These are phyloP conservation scores for Teratosphaeria gauchensis DNA, from an alignment of 2,329 filamentous ascomycete species.

Conservation along the genomic window DNA sequence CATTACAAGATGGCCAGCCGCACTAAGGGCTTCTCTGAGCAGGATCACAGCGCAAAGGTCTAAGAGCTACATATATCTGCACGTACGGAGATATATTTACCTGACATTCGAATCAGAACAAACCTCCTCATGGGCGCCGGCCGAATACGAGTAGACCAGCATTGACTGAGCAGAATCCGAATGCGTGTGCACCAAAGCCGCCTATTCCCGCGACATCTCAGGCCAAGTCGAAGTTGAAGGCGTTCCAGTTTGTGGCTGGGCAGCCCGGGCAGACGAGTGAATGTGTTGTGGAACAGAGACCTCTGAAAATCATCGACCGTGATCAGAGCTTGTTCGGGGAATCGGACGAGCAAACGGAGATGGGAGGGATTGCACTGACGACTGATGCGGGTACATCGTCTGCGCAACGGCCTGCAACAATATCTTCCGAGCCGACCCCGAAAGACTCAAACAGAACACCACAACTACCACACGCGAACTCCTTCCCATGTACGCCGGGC, in stretches of 20 bases:
- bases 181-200: conserved; percentile 25
- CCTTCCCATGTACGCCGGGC: conserved; percentile 48
- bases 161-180: conserved; percentile 14
- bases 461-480: conserved; percentile 20
- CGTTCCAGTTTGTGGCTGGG: conserved; percentile 43
- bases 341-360: not conserved
- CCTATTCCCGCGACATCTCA: conserved; percentile 42
- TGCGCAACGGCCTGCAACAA: conserved; percentile 1
- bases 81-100: not conserved
- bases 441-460: conserved; percentile 12
- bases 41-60: conserved; percentile 35
- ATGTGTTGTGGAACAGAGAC: not conserved
- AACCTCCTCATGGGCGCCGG: conserved; percentile 18
- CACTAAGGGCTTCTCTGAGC: conserved; percentile 44
- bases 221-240: conserved; percentile 46
- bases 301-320: conserved; percentile 4
- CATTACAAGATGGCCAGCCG: conserved; percentile 20
- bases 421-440: conserved; percentile 1
- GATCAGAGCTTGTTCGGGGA: conserved; percentile 35
- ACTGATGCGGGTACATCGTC: conserved; percentile 2
- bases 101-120: conserved; percentile 8
- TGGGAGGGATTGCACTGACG: not conserved
- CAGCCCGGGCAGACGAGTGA: conserved; percentile 11
- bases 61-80: not conserved
- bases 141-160: conserved; percentile 9